A percentile compares a stretch with the other conserved stretches of the same genome.
Evolutionary conservation across 108 stramenopile genomes (phyloP).

Genomic region (Nannochloropsis salina): DNA sequence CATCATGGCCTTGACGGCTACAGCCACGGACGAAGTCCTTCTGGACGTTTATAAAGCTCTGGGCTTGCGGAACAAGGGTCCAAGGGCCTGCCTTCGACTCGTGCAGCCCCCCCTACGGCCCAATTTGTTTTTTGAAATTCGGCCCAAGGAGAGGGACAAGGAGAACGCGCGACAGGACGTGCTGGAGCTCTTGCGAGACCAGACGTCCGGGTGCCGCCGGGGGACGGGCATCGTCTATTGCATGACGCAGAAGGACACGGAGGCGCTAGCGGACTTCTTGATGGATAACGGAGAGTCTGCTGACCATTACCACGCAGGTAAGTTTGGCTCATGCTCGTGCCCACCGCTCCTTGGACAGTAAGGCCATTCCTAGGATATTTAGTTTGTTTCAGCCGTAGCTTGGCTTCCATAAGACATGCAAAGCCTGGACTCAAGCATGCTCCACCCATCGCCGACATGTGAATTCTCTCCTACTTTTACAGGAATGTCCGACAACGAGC

Average conservation of each 20-base stretch:
- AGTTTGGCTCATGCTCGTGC: slow-evolving; percentile 41
- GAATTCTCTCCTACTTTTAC: background rate
- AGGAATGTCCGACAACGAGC: background rate
- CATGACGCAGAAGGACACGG: slow-evolving; percentile 82
- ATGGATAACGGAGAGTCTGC: slow-evolving; percentile 62
- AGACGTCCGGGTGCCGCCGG: slow-evolving; percentile 41
- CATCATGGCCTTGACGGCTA: slow-evolving; percentile 91
- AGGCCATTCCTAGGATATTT: too few relatives aligned
- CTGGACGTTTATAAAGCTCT: slow-evolving; percentile 64
- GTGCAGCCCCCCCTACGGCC: slow-evolving; percentile 68
- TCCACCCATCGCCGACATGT: too few relatives aligned
- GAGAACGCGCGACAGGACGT: slow-evolving; percentile 64
- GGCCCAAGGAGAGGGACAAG: slow-evolving; percentile 63
- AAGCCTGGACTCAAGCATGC: too few relatives aligned
- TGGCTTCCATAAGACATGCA: too few relatives aligned
- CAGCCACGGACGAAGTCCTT: slow-evolving; percentile 81
- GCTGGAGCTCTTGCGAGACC: slow-evolving; percentile 63
- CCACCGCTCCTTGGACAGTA: too few relatives aligned
- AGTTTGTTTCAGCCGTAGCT: too few relatives aligned
- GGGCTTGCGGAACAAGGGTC: slow-evolving; percentile 54
- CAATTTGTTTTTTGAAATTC: slow-evolving; percentile 81
- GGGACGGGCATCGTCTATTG: slow-evolving; percentile 75
- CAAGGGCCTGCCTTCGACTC: slow-evolving; percentile 61
- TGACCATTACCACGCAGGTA: slow-evolving; percentile 88
- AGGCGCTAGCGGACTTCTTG: slow-evolving; percentile 66